These are phyloP conservation scores for Ambrosiella cleistominuta DNA, from an alignment of 2,329 filamentous ascomycete species.

Conservation along the genomic window DNA sequence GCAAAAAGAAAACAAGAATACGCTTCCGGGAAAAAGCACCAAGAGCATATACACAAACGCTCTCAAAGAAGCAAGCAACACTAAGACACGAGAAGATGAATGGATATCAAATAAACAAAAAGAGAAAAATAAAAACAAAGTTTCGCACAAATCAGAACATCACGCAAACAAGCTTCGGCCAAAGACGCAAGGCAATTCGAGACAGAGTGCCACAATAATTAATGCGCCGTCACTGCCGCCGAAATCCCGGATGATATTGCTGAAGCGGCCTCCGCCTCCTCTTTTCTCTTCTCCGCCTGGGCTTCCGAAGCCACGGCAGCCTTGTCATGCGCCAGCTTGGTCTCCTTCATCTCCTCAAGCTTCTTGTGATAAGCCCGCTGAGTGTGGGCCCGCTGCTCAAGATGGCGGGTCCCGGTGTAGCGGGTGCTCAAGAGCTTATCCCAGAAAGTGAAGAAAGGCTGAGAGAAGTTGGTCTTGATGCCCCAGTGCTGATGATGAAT, in stretches of 20 bases:
- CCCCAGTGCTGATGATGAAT: constrained; percentile 99
- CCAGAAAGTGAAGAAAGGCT: constrained; percentile 94
- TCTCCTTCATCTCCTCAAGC: neutral
- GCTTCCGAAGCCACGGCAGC: neutral
- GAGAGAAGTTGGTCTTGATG: constrained; percentile 87
- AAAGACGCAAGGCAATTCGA: neutral
- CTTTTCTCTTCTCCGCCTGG: neutral
- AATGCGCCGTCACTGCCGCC: neutral
- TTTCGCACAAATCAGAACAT: constrained; percentile 4
- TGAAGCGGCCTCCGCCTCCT: neutral
- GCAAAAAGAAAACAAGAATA: constrained; percentile 1
- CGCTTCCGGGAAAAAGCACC: neutral
- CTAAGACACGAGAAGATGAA: neutral
- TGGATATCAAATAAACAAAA: neutral
- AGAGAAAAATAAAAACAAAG: constrained; percentile 1
- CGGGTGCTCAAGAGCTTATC: constrained; percentile 66
- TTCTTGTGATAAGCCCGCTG: constrained; percentile 4
- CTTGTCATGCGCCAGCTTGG: constrained; percentile 3
- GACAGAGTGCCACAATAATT: neutral
- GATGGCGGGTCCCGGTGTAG: constrained; percentile 49
- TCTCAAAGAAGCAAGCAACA: neutral
- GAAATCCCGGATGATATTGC: neutral
- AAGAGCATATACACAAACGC: neutral
- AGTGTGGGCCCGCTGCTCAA: constrained; percentile 14
- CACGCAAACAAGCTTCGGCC: neutral